These are phyloP conservation scores for Penicillium arizonense DNA, from an alignment of 495 filamentous ascomycete genomes.

Conservation along the genomic window DNA sequence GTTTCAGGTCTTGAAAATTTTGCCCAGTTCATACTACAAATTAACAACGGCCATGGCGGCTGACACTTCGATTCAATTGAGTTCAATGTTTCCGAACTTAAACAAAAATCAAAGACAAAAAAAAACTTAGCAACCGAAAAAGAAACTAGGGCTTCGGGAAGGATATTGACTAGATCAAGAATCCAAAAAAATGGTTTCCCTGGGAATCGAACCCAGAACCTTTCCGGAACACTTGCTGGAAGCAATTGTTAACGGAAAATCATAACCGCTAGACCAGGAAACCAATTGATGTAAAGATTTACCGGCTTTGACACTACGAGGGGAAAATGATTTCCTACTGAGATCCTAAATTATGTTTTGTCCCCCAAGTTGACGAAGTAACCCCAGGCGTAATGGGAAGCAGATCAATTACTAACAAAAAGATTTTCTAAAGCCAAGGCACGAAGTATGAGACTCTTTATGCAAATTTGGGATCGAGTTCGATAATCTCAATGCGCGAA, in stretches of 20 bases:
- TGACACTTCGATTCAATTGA: too few relatives aligned
- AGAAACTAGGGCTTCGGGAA: neutral
- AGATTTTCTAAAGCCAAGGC: too few relatives aligned
- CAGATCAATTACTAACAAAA: too few relatives aligned
- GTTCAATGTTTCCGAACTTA: too few relatives aligned
- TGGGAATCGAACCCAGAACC: conserved; percentile 26
- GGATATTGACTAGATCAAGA: neutral
- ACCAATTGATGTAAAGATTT: neutral
- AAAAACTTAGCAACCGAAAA: neutral
- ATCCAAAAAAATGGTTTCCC: conserved; percentile 17
- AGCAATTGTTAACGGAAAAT: conserved; percentile 13
- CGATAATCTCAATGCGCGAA: too few relatives aligned
- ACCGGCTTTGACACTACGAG: neutral
- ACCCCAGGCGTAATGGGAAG: too few relatives aligned
- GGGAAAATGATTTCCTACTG: too few relatives aligned
- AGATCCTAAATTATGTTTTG: too few relatives aligned
- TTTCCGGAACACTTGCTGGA: conserved; percentile 11
- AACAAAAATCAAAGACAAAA: neutral
- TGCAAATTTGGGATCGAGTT: too few relatives aligned
- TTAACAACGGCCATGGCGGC: neutral
- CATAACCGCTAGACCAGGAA: conserved; percentile 14
- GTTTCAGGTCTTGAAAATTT: neutral
- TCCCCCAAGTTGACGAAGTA: too few relatives aligned
- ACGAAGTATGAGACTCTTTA: too few relatives aligned
- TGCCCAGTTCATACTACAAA: neutral